A percentile compares a stretch with the other conserved stretches of the same genome.
phyloP scores from a whole-genome alignment of 768 basidiomycete species.

The Rhodotorula sphaerocarpa region DNA sequence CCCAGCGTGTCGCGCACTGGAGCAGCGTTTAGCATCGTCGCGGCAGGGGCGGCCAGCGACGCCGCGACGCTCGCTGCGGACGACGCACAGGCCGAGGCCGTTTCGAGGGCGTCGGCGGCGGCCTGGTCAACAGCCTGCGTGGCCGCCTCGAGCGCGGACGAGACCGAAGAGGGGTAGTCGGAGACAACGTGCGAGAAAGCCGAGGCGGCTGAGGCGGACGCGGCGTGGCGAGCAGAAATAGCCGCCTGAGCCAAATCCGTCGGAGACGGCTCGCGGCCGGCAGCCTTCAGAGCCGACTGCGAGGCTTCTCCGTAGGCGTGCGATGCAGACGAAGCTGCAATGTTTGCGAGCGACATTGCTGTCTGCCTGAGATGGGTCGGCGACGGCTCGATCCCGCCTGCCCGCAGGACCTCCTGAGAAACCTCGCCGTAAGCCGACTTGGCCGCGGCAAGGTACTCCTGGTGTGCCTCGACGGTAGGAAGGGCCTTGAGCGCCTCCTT shows the following conservation, averaged over 20 bases:
- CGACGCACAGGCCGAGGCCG: conserved; percentile 1
- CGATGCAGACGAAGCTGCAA: conserved; percentile 2
- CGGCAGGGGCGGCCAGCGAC: conserved; percentile 4
- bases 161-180: conserved; percentile 8
- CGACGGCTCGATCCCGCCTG: conserved; percentile 6
- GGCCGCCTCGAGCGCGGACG: conserved; percentile 9
- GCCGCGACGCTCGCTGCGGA: conserved; percentile 7
- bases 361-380: conserved; percentile 15
- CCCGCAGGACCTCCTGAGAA: conserved; percentile 2
- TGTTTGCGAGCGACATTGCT: conserved; percentile 12
- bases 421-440: not conserved
- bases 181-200: conserved; percentile 10
- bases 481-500: conserved; percentile 9
- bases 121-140: conserved; percentile 1
- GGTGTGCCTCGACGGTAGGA: conserved; percentile 16
- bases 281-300: conserved; percentile 4
- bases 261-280: conserved; percentile 22
- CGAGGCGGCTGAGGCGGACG: conserved; percentile 1
- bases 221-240: conserved; percentile 8
- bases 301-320: conserved; percentile 19
- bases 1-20: not conserved
- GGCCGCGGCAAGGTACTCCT: not conserved
- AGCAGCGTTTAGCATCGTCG: conserved; percentile 8
- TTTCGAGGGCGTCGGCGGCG: not conserved
- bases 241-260: conserved; percentile 23